Evolutionary conservation across 352 stramenopile genomes (phyloP).

Genomic region (Phytopythium ostracodes): DNA sequence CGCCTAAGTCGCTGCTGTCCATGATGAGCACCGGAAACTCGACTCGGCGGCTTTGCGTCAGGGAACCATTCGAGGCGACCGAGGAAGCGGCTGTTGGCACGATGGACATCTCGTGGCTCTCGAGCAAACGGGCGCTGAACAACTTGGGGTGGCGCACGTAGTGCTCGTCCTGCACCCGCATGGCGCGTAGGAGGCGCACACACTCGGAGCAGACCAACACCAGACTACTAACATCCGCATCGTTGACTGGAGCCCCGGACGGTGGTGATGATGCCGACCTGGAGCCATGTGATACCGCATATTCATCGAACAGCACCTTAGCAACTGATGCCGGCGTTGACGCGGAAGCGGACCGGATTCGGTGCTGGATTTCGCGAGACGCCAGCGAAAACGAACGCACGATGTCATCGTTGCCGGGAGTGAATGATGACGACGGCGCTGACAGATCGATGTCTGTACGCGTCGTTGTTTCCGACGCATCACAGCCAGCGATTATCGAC

Average conservation of each 20-base stretch:
- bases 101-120: slow-evolving; percentile 58
- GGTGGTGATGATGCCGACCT: not conserved
- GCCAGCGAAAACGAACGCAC: not conserved
- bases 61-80: not conserved
- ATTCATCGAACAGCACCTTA: not conserved
- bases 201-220: slow-evolving; percentile 14
- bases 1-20: slow-evolving; percentile 29
- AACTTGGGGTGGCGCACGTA: slow-evolving; percentile 59
- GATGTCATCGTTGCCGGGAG: not conserved
- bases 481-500: not conserved
- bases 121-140: slow-evolving; percentile 60
- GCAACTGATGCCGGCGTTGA: not conserved
- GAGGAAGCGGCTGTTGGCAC: slow-evolving; percentile 16
- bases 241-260: not conserved
- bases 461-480: not conserved
- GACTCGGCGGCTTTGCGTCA: not conserved
- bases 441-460: not conserved
- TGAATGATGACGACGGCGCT: not conserved
- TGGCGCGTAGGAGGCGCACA: slow-evolving; percentile 24
- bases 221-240: not conserved
- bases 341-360: not conserved
- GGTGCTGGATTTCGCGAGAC: not conserved
- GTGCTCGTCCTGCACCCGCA: slow-evolving; percentile 61
- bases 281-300: not conserved
- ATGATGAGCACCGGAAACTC: slow-evolving; percentile 4